These are phyloP conservation scores for Talaromyces thailandensis DNA, from an alignment of 495 filamentous ascomycete genomes.

Conservation along the genomic window DNA sequence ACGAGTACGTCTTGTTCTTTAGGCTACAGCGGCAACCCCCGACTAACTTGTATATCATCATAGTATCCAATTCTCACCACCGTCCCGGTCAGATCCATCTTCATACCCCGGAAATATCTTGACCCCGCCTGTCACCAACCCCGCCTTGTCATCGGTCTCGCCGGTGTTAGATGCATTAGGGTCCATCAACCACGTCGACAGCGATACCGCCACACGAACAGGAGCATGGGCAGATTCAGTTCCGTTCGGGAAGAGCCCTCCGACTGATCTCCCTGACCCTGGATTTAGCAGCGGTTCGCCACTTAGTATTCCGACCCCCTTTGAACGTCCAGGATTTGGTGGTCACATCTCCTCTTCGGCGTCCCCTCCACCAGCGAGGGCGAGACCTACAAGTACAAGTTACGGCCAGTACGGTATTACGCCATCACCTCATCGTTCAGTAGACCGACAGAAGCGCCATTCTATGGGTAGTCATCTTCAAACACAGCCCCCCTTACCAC, in stretches of 20 bases:
- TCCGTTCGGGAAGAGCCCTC: constrained; percentile 41
- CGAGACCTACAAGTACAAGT: constrained; percentile 32
- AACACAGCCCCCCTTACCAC: constrained; percentile 61
- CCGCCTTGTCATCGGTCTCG: constrained; percentile 32
- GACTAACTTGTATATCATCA: constrained; percentile 1
- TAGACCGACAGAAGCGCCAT: constrained; percentile 32
- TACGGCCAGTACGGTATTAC: constrained; percentile 30
- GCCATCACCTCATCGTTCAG: constrained; percentile 31
- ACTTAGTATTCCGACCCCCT: constrained; percentile 26
- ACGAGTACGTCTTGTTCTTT: constrained; percentile 27
- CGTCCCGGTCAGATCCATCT: constrained; percentile 23
- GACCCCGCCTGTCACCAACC: constrained; percentile 17
- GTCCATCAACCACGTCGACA: constrained; percentile 22
- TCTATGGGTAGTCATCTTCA: constrained; percentile 34
- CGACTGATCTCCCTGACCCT: constrained; percentile 34
- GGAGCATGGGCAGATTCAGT: constrained; percentile 42
- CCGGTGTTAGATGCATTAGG: constrained; percentile 35
- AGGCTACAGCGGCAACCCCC: background rate
- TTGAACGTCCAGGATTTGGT: constrained; percentile 33
- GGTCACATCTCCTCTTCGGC: constrained; percentile 37
- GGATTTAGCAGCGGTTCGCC: constrained; percentile 34
- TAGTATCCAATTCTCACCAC: constrained; percentile 23
- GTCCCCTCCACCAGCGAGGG: constrained; percentile 33
- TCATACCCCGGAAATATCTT: constrained; percentile 24
- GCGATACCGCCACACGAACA: constrained; percentile 29